Evolutionary conservation across 768 basidiomycete genomes (phyloP).

Genomic region (Lentinula edodes): DNA sequence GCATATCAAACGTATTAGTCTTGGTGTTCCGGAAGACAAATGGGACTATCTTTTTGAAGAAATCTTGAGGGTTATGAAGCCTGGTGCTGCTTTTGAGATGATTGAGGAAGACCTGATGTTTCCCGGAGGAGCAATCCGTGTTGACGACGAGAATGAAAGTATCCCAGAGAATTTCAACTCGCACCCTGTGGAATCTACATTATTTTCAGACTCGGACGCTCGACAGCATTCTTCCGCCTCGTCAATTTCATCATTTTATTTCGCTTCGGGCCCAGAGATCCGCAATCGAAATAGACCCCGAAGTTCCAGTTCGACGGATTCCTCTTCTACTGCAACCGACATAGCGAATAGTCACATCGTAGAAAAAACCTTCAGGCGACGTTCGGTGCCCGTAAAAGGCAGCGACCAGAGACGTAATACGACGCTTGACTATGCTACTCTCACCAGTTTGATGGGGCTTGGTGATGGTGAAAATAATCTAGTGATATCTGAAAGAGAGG

Average conservation of each 20-base stretch:
- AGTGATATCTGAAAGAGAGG: neutral
- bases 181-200: neutral
- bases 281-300: neutral
- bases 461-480: neutral
- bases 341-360: neutral
- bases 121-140: constrained; percentile 36
- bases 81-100: constrained; percentile 71
- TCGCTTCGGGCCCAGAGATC: neutral
- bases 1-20: constrained; percentile 64
- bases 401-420: neutral
- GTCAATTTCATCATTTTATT: neutral
- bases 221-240: neutral
- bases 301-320: neutral
- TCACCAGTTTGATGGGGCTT: neutral
- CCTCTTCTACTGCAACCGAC: neutral
- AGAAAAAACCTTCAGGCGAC: neutral
- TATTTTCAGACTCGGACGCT: neutral
- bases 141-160: constrained; percentile 24
- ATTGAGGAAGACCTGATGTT: constrained; percentile 74
- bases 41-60: constrained; percentile 71
- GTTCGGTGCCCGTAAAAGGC: neutral
- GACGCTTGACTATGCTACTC: neutral
- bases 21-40: constrained; percentile 76
- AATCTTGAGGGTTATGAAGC: constrained; percentile 64
- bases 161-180: neutral